Evolutionary conservation across 2,329 filamentous ascomycete genomes (phyloP).

Genomic region (Hypoxylon sp.): DNA sequence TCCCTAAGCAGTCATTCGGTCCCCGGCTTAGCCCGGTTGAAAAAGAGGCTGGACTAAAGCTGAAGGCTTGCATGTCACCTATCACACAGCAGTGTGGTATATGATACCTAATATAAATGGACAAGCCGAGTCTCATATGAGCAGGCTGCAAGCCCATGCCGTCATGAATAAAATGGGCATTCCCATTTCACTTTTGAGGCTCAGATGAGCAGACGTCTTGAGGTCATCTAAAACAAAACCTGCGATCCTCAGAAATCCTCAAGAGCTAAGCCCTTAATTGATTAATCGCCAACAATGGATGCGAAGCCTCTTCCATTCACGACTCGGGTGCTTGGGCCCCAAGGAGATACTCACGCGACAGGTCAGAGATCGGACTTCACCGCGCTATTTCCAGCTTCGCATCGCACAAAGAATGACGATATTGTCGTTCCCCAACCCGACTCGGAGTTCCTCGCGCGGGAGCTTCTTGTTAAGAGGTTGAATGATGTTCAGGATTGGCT

Average conservation of each 20-base stretch:
- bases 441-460: slow-evolving; percentile 48
- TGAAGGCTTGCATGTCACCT: slow-evolving; percentile 2
- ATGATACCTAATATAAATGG: neutral
- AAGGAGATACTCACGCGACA: slow-evolving; percentile 4
- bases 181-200: slow-evolving; percentile 10
- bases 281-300: slow-evolving; percentile 24
- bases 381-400: slow-evolving; percentile 51
- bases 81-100: slow-evolving; percentile 9
- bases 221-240: neutral
- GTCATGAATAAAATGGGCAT: neutral
- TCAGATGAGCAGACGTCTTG: neutral
- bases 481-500: slow-evolving; percentile 53
- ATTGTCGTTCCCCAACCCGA: slow-evolving; percentile 48
- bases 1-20: neutral
- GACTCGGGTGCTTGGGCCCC: slow-evolving; percentile 29
- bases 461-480: slow-evolving; percentile 54
- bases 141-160: neutral
- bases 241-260: slow-evolving; percentile 7
- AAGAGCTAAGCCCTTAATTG: neutral
- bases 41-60: slow-evolving; percentile 10
- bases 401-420: slow-evolving; percentile 52
- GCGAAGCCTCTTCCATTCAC: slow-evolving; percentile 37
- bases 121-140: slow-evolving; percentile 11
- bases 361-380: slow-evolving; percentile 29
- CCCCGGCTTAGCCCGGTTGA: slow-evolving; percentile 11